phyloP scores from a whole-genome alignment of 2,329 filamentous ascomycete genomes.

The Pseudogymnoascus destructans region DNA sequence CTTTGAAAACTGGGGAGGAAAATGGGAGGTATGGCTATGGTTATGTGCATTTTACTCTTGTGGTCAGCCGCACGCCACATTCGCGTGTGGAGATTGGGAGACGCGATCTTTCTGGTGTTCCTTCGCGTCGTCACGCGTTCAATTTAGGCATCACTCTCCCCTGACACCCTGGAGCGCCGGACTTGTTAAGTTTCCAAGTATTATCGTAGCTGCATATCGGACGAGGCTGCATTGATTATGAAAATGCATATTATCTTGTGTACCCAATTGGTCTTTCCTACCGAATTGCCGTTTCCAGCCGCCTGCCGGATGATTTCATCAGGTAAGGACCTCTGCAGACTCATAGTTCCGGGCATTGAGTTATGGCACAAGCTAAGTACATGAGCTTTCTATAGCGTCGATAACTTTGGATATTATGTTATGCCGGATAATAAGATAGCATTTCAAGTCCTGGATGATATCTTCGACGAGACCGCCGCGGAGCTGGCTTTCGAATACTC shows the following conservation, averaged over 20 bases:
- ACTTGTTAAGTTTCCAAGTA: background rate
- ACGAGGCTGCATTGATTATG: background rate
- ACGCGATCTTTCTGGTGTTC: constrained; percentile 2
- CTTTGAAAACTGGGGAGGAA: constrained; percentile 10
- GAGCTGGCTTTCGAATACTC: background rate
- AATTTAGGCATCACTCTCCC: background rate
- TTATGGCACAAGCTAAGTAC: background rate
- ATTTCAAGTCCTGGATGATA: background rate
- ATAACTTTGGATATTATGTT: background rate
- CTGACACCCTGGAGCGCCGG: background rate
- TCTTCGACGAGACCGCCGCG: background rate
- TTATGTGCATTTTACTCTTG: background rate
- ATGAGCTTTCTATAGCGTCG: background rate
- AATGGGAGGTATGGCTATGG: background rate
- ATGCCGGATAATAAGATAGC: background rate
- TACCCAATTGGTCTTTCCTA: background rate
- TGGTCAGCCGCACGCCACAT: background rate
- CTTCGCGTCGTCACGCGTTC: constrained; percentile 5
- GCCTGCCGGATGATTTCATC: background rate
- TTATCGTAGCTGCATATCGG: background rate
- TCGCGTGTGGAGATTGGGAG: background rate
- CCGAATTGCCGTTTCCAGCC: background rate
- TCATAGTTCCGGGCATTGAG: background rate
- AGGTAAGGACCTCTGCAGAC: background rate
- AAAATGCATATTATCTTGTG: background rate